Evolutionary conservation across 2,329 filamentous ascomycete genomes (phyloP).

Genomic region (Fusarium sp.): DNA sequence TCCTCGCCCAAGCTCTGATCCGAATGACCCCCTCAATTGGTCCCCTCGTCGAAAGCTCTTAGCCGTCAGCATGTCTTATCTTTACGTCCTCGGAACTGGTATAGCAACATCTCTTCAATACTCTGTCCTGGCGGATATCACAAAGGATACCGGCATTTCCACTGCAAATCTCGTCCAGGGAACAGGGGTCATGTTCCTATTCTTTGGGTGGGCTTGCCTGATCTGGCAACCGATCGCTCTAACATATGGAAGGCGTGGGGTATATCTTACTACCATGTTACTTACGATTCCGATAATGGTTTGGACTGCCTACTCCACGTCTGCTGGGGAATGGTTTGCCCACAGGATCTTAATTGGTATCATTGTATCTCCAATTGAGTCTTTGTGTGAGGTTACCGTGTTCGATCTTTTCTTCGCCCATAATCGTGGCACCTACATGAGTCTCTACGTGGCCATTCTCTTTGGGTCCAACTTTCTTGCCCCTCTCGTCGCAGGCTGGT

Average conservation of each 20-base stretch:
- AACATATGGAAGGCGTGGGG: not conserved
- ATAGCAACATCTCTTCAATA: not conserved
- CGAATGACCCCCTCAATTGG: slow-evolving; percentile 3
- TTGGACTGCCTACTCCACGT: not conserved
- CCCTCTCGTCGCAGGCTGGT: not conserved
- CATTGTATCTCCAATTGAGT: not conserved
- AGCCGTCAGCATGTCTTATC: not conserved
- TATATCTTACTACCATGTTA: not conserved
- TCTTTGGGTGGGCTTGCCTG: not conserved
- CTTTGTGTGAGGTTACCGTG: not conserved
- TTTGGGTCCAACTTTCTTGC: not conserved
- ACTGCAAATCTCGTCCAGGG: not conserved
- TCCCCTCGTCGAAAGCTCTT: not conserved
- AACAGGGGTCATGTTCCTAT: not conserved
- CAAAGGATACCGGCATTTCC: not conserved
- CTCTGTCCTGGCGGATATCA: not conserved
- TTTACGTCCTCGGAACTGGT: not conserved
- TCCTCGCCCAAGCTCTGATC: not conserved
- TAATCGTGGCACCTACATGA: not conserved
- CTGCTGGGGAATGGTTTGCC: not conserved
- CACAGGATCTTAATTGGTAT: not conserved
- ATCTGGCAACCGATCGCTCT: not conserved
- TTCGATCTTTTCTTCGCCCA: slow-evolving; percentile 5
- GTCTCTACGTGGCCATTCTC: not conserved
- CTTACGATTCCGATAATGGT: not conserved